These are phyloP conservation scores for Paragyromitra xinjiangensis DNA, from an alignment of 495 filamentous ascomycete species.

Conservation along the genomic window DNA sequence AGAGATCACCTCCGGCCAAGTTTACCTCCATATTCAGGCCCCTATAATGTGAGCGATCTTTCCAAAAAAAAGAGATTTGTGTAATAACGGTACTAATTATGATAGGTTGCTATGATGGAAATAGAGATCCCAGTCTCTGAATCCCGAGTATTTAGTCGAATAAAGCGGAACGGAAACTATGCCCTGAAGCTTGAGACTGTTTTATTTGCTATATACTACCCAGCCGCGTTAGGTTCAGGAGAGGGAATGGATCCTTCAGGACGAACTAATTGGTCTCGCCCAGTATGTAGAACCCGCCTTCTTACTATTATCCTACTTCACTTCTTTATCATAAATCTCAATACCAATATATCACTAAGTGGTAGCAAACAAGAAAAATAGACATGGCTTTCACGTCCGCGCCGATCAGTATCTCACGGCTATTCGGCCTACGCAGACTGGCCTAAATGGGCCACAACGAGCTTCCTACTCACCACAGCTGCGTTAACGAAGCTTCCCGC, in stretches of 20 bases:
- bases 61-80: not conserved
- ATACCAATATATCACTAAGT: not conserved
- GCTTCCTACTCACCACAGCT: slow-evolving; percentile 15
- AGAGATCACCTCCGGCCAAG: slow-evolving; percentile 27
- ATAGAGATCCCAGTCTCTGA: slow-evolving; percentile 28
- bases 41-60: slow-evolving; percentile 21
- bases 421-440: slow-evolving; percentile 28
- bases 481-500: slow-evolving; percentile 31
- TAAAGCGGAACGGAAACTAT: slow-evolving; percentile 60
- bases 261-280: slow-evolving; percentile 18
- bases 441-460: slow-evolving; percentile 31
- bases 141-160: slow-evolving; percentile 58
- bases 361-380: not conserved
- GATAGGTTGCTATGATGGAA: slow-evolving; percentile 30
- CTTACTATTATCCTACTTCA: not conserved
- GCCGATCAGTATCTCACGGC: slow-evolving; percentile 23
- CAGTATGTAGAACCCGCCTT: slow-evolving; percentile 10
- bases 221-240: slow-evolving; percentile 21
- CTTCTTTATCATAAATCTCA: not conserved
- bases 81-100: not conserved
- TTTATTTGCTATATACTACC: slow-evolving; percentile 30
- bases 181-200: slow-evolving; percentile 54
- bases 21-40: slow-evolving; percentile 30
- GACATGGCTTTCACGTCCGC: slow-evolving; percentile 32
- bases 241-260: slow-evolving; percentile 4